A percentile compares a stretch with the other conserved stretches of the same genome.
Evolutionary conservation across 306 rosid species (phyloP).

Genomic region (Acmispon strigosus): DNA sequence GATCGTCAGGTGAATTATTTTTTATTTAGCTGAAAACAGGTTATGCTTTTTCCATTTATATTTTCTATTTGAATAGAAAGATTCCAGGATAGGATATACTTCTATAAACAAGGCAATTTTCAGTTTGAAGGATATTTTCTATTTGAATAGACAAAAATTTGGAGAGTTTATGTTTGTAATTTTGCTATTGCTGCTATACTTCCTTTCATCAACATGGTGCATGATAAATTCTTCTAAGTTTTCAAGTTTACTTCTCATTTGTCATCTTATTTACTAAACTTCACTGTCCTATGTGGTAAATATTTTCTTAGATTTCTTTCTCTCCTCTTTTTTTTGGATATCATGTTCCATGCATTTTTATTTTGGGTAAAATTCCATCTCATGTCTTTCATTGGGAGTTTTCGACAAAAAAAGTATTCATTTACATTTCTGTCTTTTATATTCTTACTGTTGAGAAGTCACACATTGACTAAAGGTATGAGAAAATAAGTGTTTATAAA

Average conservation of each 20-base stretch:
- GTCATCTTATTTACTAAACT: not conserved
- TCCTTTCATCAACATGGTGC: not conserved
- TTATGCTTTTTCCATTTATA: not conserved
- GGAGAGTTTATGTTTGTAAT: not conserved
- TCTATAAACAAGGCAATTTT: too few species aligned
- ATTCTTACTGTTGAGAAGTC: too few species aligned
- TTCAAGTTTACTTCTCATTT: not conserved
- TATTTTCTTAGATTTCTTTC: not conserved
- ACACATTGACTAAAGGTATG: too few species aligned
- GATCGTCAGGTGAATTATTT: constrained; percentile 79
- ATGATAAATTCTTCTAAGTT: not conserved
- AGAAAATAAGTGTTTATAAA: too few species aligned
- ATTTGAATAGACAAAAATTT: not conserved
- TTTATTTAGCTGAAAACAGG: not conserved
- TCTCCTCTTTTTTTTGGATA: not conserved
- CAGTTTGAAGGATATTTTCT: too few species aligned
- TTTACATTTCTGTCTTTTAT: not conserved
- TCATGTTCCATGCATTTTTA: not conserved
- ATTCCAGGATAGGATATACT: too few species aligned
- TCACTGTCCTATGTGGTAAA: not conserved
- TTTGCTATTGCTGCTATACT: not conserved
- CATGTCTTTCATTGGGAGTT: not conserved
- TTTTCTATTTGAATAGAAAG: not conserved
- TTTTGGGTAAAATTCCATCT: not conserved
- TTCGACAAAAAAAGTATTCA: not conserved